Base-by-base conservation (phyloP, 2,329 filamentous ascomycete genomes). In the Pseudogymnoascus sp. region DNA sequence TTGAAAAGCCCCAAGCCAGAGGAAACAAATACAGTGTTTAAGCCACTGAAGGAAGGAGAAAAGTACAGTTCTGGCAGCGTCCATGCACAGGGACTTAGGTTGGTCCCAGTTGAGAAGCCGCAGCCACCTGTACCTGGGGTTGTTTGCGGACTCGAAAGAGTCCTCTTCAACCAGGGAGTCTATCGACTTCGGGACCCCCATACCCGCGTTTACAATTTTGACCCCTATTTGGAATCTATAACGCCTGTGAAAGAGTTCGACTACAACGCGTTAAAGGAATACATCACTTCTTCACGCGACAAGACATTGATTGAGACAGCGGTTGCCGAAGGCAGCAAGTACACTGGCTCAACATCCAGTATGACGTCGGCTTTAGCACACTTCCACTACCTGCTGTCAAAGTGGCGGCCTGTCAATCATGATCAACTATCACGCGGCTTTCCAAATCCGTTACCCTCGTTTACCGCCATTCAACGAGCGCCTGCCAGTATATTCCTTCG, bases 171-270 rank as follows among this genome's bases (percentile, higher is more conserved):
- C 70, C 88, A 88, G 1, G 92, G 94, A 21, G 90, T 97, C 38
- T 96, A 97, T 73, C 87, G 91, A 59, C 82, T 99, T 60, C 92
- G 96, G 74, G 94, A 99, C 73, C 86, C 88, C 25, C 84, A 91
- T 63, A 92, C 93, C 39, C 83, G 86, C 15, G 91, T 97, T 5
- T 99, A 86, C 81, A 99, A 99, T 73, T 99, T 99, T 70, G 93
- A 99, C 71, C 94, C 95, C 0, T 97, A 97, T 71, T 81, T 99
- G 17, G 85, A 92, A 64, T 86, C 86, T 60, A 95, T 99, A 69
- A 97, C 97, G 91, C 92, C 94, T 1, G 87, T 94, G 13, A 79
- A 84, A 2, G 91, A 99, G 71, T 99, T 99, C 71, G 91, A 99
- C 71, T 99, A 96, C 74, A 83, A 90, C 63, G 87, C 91, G 3